phyloP scores from a whole-genome alignment of 2,329 filamentous ascomycete species.

The Westerdykella ornata region DNA sequence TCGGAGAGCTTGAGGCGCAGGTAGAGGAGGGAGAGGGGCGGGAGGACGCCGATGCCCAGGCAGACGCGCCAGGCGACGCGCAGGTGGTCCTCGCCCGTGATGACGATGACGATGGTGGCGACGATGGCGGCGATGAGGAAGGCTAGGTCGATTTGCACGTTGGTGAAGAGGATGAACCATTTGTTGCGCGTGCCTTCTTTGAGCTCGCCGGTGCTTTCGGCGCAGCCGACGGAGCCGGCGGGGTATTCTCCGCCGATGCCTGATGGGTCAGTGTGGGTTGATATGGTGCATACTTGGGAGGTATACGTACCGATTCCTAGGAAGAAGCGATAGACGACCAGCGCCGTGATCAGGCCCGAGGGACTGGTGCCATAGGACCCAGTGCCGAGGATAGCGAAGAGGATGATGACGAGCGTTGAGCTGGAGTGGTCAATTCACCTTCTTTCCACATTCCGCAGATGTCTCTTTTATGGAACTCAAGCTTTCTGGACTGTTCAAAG shows the following conservation, averaged over 20 bases:
- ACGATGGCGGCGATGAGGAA: conserved; percentile 77
- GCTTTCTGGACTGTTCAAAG: neutral
- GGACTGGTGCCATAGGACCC: conserved; percentile 67
- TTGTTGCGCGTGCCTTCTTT: conserved; percentile 74
- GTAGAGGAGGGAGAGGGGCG: conserved; percentile 51
- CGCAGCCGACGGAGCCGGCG: conserved; percentile 74
- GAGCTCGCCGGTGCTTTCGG: conserved; percentile 77
- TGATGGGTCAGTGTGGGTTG: conserved; percentile 9
- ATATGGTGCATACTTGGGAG: neutral
- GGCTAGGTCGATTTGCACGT: conserved; percentile 77
- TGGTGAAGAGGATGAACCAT: conserved; percentile 78
- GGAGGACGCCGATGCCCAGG: conserved; percentile 50
- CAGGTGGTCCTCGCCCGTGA: conserved; percentile 53
- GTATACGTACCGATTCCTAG: conserved; percentile 44
- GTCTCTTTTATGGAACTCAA: neutral
- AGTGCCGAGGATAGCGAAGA: conserved; percentile 75
- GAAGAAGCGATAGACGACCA: conserved; percentile 81
- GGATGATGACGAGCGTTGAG: conserved; percentile 74
- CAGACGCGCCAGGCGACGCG: conserved; percentile 75
- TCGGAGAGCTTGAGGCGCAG: conserved; percentile 51
- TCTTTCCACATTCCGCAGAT: neutral
- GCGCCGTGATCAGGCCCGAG: conserved; percentile 66
- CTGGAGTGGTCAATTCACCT: neutral
- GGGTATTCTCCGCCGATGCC: conserved; percentile 78
- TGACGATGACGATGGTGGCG: conserved; percentile 58